These are phyloP conservation scores for Dryas alaskensis DNA, from an alignment of 306 rosid species.

Conservation along the genomic window DNA sequence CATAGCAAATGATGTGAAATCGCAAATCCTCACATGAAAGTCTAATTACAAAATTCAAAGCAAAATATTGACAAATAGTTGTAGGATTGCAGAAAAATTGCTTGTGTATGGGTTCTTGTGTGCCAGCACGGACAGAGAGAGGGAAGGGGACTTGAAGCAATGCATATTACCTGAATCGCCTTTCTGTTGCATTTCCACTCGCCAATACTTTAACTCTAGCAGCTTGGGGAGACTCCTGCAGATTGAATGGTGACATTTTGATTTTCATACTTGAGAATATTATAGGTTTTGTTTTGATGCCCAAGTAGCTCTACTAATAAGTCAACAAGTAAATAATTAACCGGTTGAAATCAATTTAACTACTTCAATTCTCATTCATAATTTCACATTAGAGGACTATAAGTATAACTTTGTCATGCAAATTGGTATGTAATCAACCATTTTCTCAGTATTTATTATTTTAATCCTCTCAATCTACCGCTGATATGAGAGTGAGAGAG, in stretches of 20 bases:
- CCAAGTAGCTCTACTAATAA: neutral
- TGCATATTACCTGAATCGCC: slow-evolving; percentile 77
- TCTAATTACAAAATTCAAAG: neutral
- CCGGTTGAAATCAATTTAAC: neutral
- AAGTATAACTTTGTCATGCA: neutral
- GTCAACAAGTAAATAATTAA: neutral
- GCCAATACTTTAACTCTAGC: slow-evolving; percentile 99
- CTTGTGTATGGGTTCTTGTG: neutral
- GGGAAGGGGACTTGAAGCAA: neutral
- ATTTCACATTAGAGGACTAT: no score
- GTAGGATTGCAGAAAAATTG: neutral
- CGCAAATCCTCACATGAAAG: neutral
- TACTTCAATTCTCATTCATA: neutral
- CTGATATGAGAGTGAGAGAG: neutral
- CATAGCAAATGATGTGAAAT: neutral
- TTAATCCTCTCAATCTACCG: no score
- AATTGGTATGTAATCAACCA: neutral
- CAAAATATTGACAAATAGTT: neutral
- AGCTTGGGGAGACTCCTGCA: slow-evolving; percentile 97
- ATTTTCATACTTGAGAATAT: neutral
- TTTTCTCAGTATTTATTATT: neutral
- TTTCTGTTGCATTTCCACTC: slow-evolving; percentile 94
- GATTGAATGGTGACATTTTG: slow-evolving; percentile 7
- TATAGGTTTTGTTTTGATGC: neutral
- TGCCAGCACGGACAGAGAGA: neutral